Percentiles rank a stretch among this genome's conserved stretches.
Conservation (phyloP, 1,284 basidiomycete genomes). For the Cerioporus squamosus region DNA sequence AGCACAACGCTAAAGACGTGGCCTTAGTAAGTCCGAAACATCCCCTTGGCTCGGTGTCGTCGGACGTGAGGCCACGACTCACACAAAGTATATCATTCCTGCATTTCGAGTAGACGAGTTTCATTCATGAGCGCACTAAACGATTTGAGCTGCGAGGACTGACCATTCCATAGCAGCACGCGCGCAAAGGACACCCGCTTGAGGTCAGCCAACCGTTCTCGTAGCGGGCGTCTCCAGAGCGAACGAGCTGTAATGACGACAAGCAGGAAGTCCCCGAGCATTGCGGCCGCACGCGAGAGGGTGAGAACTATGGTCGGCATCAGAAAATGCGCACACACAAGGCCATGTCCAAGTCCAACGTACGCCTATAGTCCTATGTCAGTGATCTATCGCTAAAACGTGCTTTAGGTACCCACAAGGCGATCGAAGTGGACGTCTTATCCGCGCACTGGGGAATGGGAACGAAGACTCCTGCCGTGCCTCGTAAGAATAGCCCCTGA, state of each 20-base stretch:
- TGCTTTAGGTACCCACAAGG: too few relatives aligned
- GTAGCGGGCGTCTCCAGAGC: background rate
- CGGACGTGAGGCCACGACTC: background rate
- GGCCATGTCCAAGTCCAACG: background rate
- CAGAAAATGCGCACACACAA: background rate
- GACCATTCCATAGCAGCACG: conserved; percentile 1
- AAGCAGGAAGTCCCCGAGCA: background rate
- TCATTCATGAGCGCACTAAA: too few relatives aligned
- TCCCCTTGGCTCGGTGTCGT: background rate
- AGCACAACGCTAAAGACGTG: background rate
- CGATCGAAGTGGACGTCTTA: too few relatives aligned
- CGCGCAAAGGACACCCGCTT: background rate
- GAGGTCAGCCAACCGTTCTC: background rate
- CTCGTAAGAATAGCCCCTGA: background rate
- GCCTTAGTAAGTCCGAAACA: too few relatives aligned
- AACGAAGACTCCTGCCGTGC: background rate
- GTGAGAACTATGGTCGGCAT: background rate
- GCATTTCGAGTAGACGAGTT: too few relatives aligned
- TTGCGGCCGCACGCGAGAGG: background rate
- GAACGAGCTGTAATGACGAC: background rate
- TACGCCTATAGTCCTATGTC: too few relatives aligned
- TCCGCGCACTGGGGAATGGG: too few relatives aligned
- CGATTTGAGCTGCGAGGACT: too few relatives aligned
- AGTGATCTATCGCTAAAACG: too few relatives aligned
- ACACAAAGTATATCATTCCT: background rate